These are phyloP conservation scores for Diplosphaera chodatii DNA, from an alignment of 139 green algal species.

Conservation along the genomic window DNA sequence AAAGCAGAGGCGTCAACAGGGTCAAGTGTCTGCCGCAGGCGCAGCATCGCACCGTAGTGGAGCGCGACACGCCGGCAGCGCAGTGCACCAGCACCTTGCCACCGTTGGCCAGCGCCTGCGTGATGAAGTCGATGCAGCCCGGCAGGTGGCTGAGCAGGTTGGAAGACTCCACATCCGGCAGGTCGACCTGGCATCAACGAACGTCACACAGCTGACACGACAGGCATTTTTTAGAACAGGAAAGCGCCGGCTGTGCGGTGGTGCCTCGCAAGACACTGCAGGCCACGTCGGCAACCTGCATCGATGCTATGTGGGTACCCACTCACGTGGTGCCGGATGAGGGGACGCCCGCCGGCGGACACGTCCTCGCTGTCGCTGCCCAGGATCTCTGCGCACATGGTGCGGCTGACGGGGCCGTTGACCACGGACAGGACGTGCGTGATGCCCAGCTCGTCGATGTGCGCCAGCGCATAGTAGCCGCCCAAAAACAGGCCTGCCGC, in stretches of 20 bases:
- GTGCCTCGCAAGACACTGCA: too few species aligned
- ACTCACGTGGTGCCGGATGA: not conserved
- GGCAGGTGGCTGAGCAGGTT: slow-evolving; percentile 1
- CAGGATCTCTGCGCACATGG: not conserved
- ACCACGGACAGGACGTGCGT: not conserved
- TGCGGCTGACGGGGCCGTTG: not conserved
- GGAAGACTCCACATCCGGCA: not conserved
- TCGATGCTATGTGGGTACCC: too few species aligned
- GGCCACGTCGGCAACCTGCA: too few species aligned
- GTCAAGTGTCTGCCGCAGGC: too few species aligned
- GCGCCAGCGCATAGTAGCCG: not conserved
- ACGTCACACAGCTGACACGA: too few species aligned
- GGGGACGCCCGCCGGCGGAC: too few species aligned
- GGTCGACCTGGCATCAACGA: not conserved
- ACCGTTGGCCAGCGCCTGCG: not conserved
- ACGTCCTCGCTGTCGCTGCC: too few species aligned
- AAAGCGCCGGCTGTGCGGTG: too few species aligned
- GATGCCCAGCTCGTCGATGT: not conserved
- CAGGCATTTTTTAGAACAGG: too few species aligned
- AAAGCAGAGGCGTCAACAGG: too few species aligned
- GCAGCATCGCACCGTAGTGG: too few species aligned
- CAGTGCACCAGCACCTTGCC: slow-evolving; percentile 16
- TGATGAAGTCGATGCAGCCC: slow-evolving; percentile 3
- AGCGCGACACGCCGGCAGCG: slow-evolving; percentile 9
- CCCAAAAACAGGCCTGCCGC: not conserved